These are phyloP conservation scores for Streptanthus diversifolius DNA, from an alignment of 345 rosid species.

Conservation along the genomic window DNA sequence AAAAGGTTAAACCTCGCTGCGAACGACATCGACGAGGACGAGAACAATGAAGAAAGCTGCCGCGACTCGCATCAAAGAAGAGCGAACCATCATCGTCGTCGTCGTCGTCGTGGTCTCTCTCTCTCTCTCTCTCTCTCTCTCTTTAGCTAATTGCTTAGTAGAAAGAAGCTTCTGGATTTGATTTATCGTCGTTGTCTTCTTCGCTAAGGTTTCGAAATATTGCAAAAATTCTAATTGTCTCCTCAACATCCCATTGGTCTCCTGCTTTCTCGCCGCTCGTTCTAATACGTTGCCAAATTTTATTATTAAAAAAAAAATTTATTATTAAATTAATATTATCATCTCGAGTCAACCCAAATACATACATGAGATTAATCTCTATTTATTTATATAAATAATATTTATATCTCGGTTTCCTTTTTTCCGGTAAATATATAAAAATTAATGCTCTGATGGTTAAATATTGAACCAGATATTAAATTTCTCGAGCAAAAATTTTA, in stretches of 20 bases:
- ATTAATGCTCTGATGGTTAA: not conserved
- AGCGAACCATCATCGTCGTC: conserved; percentile 8
- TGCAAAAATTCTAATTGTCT: not conserved
- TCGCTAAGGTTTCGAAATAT: conserved; percentile 24
- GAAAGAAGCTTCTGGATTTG: not conserved
- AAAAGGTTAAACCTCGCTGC: conserved; percentile 26
- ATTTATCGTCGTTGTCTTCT: conserved; percentile 24
- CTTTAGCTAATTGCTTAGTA: not conserved
- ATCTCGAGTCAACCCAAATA: not conserved
- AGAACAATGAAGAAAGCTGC: conserved; percentile 37
- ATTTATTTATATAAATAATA: too few relatives aligned
- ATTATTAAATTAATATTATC: too few relatives aligned
- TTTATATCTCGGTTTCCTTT: too few relatives aligned
- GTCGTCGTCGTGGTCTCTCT: not conserved
- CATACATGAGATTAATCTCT: too few relatives aligned
- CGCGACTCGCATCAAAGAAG: conserved; percentile 7
- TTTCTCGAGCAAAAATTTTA: not conserved
- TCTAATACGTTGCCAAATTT: not conserved
- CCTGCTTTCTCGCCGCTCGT: conserved; percentile 5
- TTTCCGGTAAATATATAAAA: too few relatives aligned
- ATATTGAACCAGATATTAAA: not conserved
- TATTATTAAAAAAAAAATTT: not conserved
- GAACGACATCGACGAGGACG: conserved; percentile 39
- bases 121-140: not conserved
- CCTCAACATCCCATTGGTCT: conserved; percentile 22